Conservation (phyloP, 257 asterid genomes). For the Catharanthus roseus region DNA sequence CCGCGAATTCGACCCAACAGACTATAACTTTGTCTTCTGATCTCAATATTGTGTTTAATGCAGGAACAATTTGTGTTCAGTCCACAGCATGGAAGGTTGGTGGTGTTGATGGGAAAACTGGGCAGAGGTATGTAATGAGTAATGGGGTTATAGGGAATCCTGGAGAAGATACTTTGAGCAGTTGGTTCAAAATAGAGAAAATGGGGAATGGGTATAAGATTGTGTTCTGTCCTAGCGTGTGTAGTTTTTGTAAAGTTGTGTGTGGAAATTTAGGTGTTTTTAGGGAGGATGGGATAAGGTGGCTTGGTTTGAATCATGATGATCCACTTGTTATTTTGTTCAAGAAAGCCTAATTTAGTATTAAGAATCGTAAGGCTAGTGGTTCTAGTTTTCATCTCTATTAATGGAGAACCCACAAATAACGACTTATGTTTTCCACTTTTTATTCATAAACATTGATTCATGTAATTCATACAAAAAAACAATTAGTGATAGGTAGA, state of each 20-base stretch:
- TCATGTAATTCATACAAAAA: too few species aligned
- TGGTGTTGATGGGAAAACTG: constrained; percentile 18
- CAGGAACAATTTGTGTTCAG: constrained; percentile 52
- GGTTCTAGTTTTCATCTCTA: too few species aligned
- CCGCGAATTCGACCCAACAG: constrained; percentile 19
- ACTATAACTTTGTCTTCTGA: constrained; percentile 25
- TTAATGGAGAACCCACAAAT: too few species aligned
- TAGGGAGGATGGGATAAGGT: constrained; percentile 38
- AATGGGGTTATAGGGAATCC: constrained; percentile 37
- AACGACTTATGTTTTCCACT: too few species aligned
- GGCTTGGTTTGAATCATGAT: constrained; percentile 48
- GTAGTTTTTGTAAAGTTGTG: constrained; percentile 28
- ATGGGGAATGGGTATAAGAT: constrained; percentile 31
- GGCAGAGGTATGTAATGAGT: constrained; percentile 41
- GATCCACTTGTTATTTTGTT: constrained; percentile 33
- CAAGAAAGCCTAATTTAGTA: constrained; percentile 23
- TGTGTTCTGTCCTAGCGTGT: constrained; percentile 47
- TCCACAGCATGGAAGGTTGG: constrained; percentile 47
- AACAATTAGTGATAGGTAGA: too few species aligned
- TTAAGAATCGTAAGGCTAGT: too few species aligned
- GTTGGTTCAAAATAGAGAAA: constrained; percentile 48
- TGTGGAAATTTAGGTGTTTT: constrained; percentile 47
- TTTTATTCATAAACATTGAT: too few species aligned
- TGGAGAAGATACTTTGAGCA: constrained; percentile 36
- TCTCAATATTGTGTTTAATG: constrained; percentile 38